Evolutionary conservation across 805 yeast species (phyloP).

Genomic region (Lachancea thermotolerans): DNA sequence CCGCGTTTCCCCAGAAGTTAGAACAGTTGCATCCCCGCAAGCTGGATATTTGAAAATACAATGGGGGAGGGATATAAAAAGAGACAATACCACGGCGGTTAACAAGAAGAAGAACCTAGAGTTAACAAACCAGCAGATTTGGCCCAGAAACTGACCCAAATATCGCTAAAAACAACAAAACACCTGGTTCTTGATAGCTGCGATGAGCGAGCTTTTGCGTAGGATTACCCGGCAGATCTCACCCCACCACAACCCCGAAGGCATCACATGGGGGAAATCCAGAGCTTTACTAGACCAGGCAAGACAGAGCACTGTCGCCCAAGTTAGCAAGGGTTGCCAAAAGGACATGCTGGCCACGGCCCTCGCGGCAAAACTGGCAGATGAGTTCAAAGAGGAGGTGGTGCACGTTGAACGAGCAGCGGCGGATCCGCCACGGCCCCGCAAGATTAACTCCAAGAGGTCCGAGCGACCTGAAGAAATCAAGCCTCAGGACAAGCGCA

Average conservation of each 20-base stretch:
- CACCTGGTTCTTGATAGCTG: background rate
- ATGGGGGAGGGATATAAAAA: too few relatives aligned
- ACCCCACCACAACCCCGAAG: constrained; percentile 10
- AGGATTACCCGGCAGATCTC: constrained; percentile 6
- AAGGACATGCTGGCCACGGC: background rate
- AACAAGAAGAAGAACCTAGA: too few relatives aligned
- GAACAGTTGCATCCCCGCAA: too few relatives aligned
- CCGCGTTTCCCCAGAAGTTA: too few relatives aligned
- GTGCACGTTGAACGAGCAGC: constrained; percentile 5
- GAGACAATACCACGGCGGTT: too few relatives aligned
- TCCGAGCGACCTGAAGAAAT: background rate
- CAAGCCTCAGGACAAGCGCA: background rate
- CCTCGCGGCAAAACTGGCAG: constrained; percentile 1
- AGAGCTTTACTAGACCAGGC: background rate
- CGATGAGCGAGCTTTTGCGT: constrained; percentile 1
- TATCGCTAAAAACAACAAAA: too few relatives aligned
- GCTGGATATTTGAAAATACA: too few relatives aligned
- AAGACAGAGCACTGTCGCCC: background rate
- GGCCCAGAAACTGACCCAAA: too few relatives aligned
- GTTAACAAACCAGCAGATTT: too few relatives aligned
- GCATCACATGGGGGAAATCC: constrained; percentile 5
- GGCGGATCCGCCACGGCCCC: background rate
- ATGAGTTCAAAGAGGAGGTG: constrained; percentile 5
- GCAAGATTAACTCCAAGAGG: background rate
- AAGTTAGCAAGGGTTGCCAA: too few relatives aligned